Evolutionary conservation across 257 asterid genomes (phyloP), one percentile per base, ranked within the genome.

Genomic region (Nicotiana benthamiana): DNA sequence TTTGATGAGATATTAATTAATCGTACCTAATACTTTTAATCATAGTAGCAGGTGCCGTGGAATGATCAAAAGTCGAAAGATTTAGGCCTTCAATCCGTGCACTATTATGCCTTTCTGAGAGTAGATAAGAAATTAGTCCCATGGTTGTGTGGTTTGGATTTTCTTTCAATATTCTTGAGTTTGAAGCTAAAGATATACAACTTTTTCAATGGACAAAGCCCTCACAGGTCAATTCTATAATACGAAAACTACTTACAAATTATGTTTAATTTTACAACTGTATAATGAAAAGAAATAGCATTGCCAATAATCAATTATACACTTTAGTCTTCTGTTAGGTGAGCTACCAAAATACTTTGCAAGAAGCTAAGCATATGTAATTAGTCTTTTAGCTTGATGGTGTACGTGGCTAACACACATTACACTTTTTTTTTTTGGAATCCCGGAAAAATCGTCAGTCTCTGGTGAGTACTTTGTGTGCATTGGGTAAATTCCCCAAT

Each of bases 71-170:
- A 48, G 48, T 86, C 22, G 92, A 89, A 56, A 90, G 85, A 75
- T 84, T 87, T 36, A 93, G 87, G 87, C 97, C 88, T 84, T 91
- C 94, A 52, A 89, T 86, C 68, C 87, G 81, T 1, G 78, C 67
- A 65, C 87, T 85, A 60, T 87, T 88, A 65, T 86, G 94, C 89
- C 92, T 88, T 83, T 89, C 99, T 95, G 94, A 85, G 86, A 88
- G 76, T 54, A 83, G 77, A 85, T 17, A 79, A 67, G 43, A 82
- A 81, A 76, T 79, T 59, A 84, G 64, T 75, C 36, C 43, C 77
- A 64, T 27, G 24, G 30, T 63, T 64, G 78, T 24, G 40, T 43
- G 61, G 16, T 72, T 72, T 24, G 2, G 36, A 3, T 48, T 48
- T 46, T 46, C 22, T 46, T 72, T 17, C 75, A 36, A 66, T n/a